These are phyloP conservation scores for Salvia rosmarinus DNA, from an alignment of 257 asterid species.

Conservation along the genomic window DNA sequence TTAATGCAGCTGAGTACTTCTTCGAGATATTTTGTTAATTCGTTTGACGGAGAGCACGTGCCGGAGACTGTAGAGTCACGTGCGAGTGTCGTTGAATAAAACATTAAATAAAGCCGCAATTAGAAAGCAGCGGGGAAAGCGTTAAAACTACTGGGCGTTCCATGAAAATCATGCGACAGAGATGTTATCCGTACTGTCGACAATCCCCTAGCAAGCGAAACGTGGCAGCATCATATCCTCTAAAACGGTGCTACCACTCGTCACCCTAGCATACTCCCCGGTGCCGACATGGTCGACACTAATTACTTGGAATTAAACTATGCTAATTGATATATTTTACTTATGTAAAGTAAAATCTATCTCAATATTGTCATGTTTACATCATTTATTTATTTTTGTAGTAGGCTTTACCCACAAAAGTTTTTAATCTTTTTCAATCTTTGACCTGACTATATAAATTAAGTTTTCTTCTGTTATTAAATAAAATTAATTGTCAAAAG, in stretches of 20 bases:
- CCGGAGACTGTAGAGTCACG: not conserved
- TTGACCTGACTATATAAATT: too few species aligned
- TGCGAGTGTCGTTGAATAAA: conserved; percentile 9
- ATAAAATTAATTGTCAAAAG: too few species aligned
- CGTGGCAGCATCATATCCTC: conserved; percentile 11
- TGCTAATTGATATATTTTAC: not conserved
- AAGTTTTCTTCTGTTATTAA: too few species aligned
- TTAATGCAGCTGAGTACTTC: too few species aligned
- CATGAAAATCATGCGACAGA: not conserved
- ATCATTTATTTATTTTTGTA: too few species aligned
- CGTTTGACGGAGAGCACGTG: conserved; percentile 4
- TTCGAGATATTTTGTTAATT: too few species aligned
- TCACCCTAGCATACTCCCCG: not conserved
- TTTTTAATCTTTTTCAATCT: too few species aligned
- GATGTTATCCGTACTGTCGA: conserved; percentile 30
- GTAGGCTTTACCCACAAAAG: too few species aligned
- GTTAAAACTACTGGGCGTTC: not conserved
- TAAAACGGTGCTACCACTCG: not conserved
- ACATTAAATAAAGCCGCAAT: conserved; percentile 20
- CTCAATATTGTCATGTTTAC: not conserved
- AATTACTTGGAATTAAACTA: not conserved
- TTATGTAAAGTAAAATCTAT: not conserved
- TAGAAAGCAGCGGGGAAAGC: not conserved
- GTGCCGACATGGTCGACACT: conserved; percentile 15
- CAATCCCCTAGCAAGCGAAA: too few species aligned